These are phyloP conservation scores for Casaregolazyma suthepensis DNA, from an alignment of 1,139 yeast genomes.

Conservation along the genomic window DNA sequence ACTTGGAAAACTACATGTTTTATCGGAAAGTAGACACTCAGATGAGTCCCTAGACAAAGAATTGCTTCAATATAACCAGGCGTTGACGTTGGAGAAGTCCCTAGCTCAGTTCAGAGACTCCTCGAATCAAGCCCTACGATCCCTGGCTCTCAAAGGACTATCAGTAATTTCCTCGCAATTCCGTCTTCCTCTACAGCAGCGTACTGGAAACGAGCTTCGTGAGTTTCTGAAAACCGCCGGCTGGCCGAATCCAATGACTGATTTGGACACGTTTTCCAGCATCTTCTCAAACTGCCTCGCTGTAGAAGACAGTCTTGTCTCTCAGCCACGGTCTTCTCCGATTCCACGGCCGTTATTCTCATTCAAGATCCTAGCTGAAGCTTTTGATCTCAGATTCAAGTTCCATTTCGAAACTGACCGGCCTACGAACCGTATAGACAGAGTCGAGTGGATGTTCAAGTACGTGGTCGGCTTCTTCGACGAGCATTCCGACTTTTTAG, in stretches of 20 bases:
- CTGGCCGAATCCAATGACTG: constrained; percentile 25
- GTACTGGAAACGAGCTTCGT: constrained; percentile 12
- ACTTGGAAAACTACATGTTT: not conserved
- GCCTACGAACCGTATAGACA: constrained; percentile 63
- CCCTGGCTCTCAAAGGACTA: constrained; percentile 14
- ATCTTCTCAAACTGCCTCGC: constrained; percentile 14
- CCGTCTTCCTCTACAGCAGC: constrained; percentile 12
- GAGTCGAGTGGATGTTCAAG: constrained; percentile 74
- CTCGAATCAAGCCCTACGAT: constrained; percentile 9
- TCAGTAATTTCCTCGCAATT: constrained; percentile 7
- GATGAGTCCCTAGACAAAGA: not conserved
- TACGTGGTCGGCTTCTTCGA: constrained; percentile 49
- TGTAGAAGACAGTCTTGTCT: constrained; percentile 11
- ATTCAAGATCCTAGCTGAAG: constrained; percentile 49
- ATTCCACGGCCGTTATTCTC: constrained; percentile 54
- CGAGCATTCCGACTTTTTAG: constrained; percentile 39
- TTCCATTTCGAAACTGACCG: constrained; percentile 63
- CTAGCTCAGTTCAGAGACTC: constrained; percentile 7
- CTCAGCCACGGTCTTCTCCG: constrained; percentile 24
- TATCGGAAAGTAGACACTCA: not conserved
- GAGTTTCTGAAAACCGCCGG: constrained; percentile 14
- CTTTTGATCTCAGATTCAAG: constrained; percentile 56
- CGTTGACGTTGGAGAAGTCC: constrained; percentile 5
- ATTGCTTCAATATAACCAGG: not conserved
- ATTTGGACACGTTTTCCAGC: constrained; percentile 10